Percentiles rank a stretch among this genome's conserved stretches.
Conservation (phyloP, 2,329 filamentous ascomycete genomes). For the Coniochaeta prunicola region DNA sequence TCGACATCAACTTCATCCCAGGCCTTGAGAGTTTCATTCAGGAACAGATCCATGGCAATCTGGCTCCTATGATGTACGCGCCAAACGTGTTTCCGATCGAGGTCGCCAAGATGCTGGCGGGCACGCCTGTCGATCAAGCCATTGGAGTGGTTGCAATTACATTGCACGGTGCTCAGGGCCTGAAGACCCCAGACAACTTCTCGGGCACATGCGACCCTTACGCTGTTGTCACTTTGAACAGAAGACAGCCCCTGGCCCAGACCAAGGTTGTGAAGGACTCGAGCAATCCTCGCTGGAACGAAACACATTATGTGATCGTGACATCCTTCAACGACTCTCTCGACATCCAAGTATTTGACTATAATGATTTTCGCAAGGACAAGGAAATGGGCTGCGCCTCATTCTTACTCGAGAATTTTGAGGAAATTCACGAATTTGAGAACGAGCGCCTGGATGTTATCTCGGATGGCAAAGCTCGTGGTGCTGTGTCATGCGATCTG, state of each 20-base stretch:
- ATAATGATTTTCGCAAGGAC: slow-evolving; percentile 93
- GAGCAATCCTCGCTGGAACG: slow-evolving; percentile 85
- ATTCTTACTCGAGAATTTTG: slow-evolving; percentile 76
- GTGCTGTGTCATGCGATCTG: slow-evolving; percentile 72
- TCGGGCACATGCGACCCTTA: slow-evolving; percentile 90
- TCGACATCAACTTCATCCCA: slow-evolving; percentile 98
- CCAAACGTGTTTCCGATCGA: slow-evolving; percentile 98
- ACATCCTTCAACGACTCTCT: slow-evolving; percentile 84
- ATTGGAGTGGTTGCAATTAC: slow-evolving; percentile 91
- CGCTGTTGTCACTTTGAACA: slow-evolving; percentile 75
- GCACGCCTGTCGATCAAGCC: slow-evolving; percentile 88
- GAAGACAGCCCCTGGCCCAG: slow-evolving; percentile 70
- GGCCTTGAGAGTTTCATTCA: slow-evolving; percentile 89
- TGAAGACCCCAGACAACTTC: slow-evolving; percentile 95
- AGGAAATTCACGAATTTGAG: slow-evolving; percentile 70
- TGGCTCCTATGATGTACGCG: slow-evolving; percentile 95
- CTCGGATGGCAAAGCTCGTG: slow-evolving; percentile 75
- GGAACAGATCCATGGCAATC: slow-evolving; percentile 90
- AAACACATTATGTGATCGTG: slow-evolving; percentile 92
- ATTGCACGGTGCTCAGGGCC: slow-evolving; percentile 80
- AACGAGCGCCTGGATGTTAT: slow-evolving; percentile 80
- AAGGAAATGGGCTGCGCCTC: slow-evolving; percentile 86
- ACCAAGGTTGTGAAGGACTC: slow-evolving; percentile 87
- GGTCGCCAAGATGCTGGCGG: slow-evolving; percentile 95
- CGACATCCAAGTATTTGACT: slow-evolving; percentile 81